These are phyloP conservation scores for Teratosphaeria destructans DNA, from an alignment of 2,329 filamentous ascomycete species.

Conservation along the genomic window DNA sequence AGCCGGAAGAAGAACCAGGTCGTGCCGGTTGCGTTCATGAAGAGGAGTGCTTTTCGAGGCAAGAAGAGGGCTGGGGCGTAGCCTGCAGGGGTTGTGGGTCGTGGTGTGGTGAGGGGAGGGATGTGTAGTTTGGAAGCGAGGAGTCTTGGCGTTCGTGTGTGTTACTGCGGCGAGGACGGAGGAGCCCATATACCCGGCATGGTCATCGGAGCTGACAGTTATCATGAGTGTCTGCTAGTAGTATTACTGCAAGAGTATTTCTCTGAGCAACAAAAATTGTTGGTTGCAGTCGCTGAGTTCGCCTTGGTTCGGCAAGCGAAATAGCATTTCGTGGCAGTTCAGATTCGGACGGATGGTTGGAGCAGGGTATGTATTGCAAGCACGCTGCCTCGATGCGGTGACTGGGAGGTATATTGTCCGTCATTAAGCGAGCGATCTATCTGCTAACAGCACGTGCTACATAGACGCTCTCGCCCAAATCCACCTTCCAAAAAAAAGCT, in stretches of 20 bases:
- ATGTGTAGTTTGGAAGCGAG: neutral
- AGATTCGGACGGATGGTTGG: too few relatives aligned
- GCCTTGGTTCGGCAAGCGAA: too few relatives aligned
- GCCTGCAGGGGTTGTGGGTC: neutral
- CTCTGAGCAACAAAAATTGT: too few relatives aligned
- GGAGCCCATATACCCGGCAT: neutral
- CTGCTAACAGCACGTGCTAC: conserved; percentile 3
- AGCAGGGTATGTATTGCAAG: neutral
- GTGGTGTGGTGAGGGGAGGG: neutral
- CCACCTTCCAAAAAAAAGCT: conserved; percentile 2
- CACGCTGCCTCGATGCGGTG: neutral
- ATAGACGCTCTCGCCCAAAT: neutral
- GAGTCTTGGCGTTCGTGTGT: neutral
- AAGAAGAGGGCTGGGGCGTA: neutral
- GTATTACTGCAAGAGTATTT: neutral
- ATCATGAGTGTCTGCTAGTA: neutral
- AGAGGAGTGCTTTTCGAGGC: conserved; percentile 21
- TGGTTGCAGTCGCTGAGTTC: too few relatives aligned
- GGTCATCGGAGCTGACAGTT: neutral
- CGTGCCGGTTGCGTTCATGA: conserved; percentile 31
- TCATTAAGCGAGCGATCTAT: conserved; percentile 4
- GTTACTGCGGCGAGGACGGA: neutral
- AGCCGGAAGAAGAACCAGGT: conserved; percentile 32
- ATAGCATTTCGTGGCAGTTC: too few relatives aligned
- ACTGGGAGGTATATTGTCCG: neutral